Evolutionary conservation across 2,329 filamentous ascomycete genomes (phyloP), one percentile per base, ranked within the genome.

Genomic region (Ophiostoma tasmaniense): DNA sequence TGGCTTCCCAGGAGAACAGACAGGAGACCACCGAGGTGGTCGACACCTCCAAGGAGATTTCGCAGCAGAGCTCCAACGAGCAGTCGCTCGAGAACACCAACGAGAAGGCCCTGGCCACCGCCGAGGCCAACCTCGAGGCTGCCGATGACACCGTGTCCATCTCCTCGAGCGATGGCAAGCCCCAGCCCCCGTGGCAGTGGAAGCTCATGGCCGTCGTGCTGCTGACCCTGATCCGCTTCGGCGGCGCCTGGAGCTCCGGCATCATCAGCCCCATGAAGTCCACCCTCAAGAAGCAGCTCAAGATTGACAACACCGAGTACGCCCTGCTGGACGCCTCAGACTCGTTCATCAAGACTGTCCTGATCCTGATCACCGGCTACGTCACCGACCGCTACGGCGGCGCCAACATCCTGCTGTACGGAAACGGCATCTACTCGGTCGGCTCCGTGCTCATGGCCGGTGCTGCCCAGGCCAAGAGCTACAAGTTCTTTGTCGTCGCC

Each of bases 241-340:
- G 72, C 61, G 37, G 37, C 1, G 70, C 71, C 50, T 73, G 72
- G 72, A 71, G 72, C 67, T 64, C 35, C 3, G 72, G 72, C n/a
- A 69, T 73, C 17, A 73, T 71, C 8, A 71, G 72, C 20, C 71
- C 72, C 0, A 62, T 73, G 59, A 73, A 73, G 69, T 69, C 68
- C 14, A 70, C 72, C 6, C 67, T 73, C 20, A 73, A 73, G 22
- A 71, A 71, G 70, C 73, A 87, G 79, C 78, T 88, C 59, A 71
- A 83, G 64, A 87, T 89, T 73, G 83, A 83, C 74, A 89, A 89
- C 73, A 82, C 82, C 0, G 81, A 88, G 72, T 89, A 83, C 73
- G 81, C 86, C 0, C 77, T 88, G 0, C 79, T 89, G 0, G 84
- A 87, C 72, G 83, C 85, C 0, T 88, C 85, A 61, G 83, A 87